Evolutionary conservation across 208 protist genomes (phyloP).

Genomic region (Angomonas ambiguus): DNA sequence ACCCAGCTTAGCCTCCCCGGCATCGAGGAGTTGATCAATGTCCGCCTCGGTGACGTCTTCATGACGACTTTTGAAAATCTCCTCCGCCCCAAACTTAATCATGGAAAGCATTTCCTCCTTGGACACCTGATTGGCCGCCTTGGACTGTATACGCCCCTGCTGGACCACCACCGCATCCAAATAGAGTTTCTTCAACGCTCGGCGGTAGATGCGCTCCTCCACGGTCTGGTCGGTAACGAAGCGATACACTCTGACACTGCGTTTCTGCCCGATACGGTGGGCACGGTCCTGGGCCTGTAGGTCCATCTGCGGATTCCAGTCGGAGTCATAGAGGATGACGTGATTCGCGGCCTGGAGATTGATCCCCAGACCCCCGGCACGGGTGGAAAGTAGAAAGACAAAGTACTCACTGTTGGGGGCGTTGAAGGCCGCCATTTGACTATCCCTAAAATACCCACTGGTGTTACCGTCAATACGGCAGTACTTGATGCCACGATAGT

Average conservation of each 20-base stretch:
- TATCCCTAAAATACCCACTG: conserved; percentile 79
- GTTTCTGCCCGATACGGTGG: conserved; percentile 98
- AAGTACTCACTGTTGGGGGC: conserved; percentile 87
- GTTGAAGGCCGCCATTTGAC: conserved; percentile 95
- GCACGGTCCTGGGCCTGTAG: conserved; percentile 97
- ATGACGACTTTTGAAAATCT: conserved; percentile 93
- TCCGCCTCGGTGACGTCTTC: conserved; percentile 96
- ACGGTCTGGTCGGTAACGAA: conserved; percentile 97
- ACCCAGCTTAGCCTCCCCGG: conserved; percentile 82
- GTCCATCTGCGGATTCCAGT: conserved; percentile 99
- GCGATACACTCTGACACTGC: conserved; percentile 95
- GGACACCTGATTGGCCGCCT: conserved; percentile 44
- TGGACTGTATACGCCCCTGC: conserved; percentile 89
- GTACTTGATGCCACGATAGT: conserved; percentile 72
- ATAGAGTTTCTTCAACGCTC: conserved; percentile 97
- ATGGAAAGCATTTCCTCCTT: conserved; percentile 96
- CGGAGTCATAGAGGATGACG: conserved; percentile 98
- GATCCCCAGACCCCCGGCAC: conserved; percentile 98
- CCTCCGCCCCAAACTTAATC: conserved; percentile 97
- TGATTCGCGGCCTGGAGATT: conserved; percentile 98
- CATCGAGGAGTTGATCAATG: conserved; percentile 95
- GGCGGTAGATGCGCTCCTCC: conserved; percentile 97
- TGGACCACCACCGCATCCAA: conserved; percentile 98
- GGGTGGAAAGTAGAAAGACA: conserved; percentile 97
- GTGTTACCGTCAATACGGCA: conserved; percentile 92